These are phyloP conservation scores for Colletotrichum phormii DNA, from an alignment of 2,329 filamentous ascomycete genomes.

Conservation along the genomic window DNA sequence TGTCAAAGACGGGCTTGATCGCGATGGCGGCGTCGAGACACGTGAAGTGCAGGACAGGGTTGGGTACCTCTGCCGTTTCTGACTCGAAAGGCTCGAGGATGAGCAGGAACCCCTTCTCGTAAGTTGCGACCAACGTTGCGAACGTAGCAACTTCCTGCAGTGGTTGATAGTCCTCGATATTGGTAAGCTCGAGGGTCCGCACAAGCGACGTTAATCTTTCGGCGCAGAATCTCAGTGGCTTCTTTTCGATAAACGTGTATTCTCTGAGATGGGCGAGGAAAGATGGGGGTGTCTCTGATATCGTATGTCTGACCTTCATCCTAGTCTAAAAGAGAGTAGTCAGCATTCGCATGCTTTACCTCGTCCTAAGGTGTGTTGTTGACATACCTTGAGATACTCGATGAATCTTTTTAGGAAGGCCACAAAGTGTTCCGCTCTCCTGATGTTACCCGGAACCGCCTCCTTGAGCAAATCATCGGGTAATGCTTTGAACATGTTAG, in stretches of 20 bases:
- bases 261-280: conserved; percentile 95
- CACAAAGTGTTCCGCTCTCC: conserved; percentile 94
- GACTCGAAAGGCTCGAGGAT: conserved; percentile 99
- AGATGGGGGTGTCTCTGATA: conserved; percentile 94
- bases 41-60: conserved; percentile 96
- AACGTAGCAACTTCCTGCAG: conserved; percentile 98
- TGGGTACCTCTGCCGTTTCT: conserved; percentile 93
- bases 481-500: conserved; percentile 66
- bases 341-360: background rate
- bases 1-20: conserved; percentile 96
- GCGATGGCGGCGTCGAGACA: conserved; percentile 98
- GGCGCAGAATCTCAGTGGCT: conserved; percentile 92
- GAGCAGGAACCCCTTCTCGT: conserved; percentile 94
- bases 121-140: conserved; percentile 94
- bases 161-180: conserved; percentile 97
- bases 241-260: conserved; percentile 97
- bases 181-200: conserved; percentile 92
- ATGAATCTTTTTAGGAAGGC: conserved; percentile 96
- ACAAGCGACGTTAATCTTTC: conserved; percentile 95
- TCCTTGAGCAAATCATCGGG: conserved; percentile 96
- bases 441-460: conserved; percentile 95
- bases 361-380: too few species aligned
- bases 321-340: conserved; percentile 69
- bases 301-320: conserved; percentile 98
- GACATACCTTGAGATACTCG: conserved; percentile 84